Evolutionary conservation across 2,329 filamentous ascomycete genomes (phyloP), one percentile per base, ranked within the genome.

Genomic region (Septoria linicola): DNA sequence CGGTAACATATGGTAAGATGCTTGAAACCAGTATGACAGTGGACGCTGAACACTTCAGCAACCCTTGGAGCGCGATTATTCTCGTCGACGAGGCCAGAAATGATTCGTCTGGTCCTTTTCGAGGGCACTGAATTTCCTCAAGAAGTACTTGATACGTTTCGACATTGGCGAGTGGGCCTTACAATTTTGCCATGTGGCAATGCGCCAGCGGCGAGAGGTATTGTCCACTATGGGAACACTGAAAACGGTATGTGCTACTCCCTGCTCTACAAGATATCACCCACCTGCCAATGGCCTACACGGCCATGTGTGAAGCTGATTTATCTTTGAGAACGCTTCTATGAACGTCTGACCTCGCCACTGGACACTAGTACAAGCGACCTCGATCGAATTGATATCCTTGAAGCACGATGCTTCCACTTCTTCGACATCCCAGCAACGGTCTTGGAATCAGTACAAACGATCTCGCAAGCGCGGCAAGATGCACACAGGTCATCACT

Each of bases 381-480:
- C 23, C 40, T 66, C 14, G 21, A 35, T 2, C 19, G 44, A 6
- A 16, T 20, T 11, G 41, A 41, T 17, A 2, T 52, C 20, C 31
- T 55, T 16, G 17, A 41, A 8, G 45, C 57, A 8, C 27, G 36
- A 16, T 48, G 42, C 36, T 63, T 63, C 34, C 59, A 63, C 41
- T 63, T 66, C 49, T 66, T 66, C 45, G 60, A 61, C 23, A 58
- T 54, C 3, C 53, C 62, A 3, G 51, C 46, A 2, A 48, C 51
- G 8, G 41, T 64, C 8, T 20, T 34, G 8, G 27, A 36, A 20
- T 58, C 60, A 27, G 42, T 47, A 21, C 23, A 49, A 17, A 31
- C 19, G 13, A 45, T 58, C 3, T 14, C 43, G 8, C 19, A 40
- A 13, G 17, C 57, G 23, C 47, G 54, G 14, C 34, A 10, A 30